A percentile compares a stretch with the other conserved stretches of the same genome.
Evolutionary conservation across 352 stramenopile species (phyloP).

Genomic region (Thraustotheca clavata): DNA sequence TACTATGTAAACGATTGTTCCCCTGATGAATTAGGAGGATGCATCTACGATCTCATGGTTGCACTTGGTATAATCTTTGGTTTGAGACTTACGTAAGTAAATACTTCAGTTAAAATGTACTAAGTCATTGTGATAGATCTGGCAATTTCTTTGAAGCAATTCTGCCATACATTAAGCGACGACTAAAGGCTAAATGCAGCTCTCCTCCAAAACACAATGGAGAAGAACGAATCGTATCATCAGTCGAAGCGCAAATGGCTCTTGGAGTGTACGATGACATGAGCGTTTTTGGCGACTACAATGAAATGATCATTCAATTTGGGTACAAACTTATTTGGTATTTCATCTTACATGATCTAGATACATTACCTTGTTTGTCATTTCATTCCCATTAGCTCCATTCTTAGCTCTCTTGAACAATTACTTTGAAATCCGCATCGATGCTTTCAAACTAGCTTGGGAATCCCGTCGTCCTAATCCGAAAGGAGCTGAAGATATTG

Average conservation of each 20-base stretch:
- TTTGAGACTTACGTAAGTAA: constrained; percentile 37
- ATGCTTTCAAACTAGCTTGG: constrained; percentile 77
- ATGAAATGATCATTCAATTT: constrained; percentile 85
- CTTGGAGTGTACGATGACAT: constrained; percentile 63
- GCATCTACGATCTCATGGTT: constrained; percentile 75
- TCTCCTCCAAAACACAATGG: constrained; percentile 32
- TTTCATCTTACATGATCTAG: background rate
- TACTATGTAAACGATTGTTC: constrained; percentile 33
- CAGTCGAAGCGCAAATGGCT: constrained; percentile 49
- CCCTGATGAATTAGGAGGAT: constrained; percentile 33
- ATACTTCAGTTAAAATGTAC: background rate
- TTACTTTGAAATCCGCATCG: constrained; percentile 87
- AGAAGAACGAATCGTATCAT: constrained; percentile 29
- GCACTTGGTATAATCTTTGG: constrained; percentile 69
- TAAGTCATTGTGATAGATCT: constrained; percentile 15
- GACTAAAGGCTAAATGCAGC: constrained; percentile 24
- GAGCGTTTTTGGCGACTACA: constrained; percentile 79
- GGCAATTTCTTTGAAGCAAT: constrained; percentile 72
- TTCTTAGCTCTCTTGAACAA: constrained; percentile 87
- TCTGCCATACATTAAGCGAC: constrained; percentile 63
- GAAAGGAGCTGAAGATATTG: constrained; percentile 75
- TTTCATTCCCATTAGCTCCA: constrained; percentile 87
- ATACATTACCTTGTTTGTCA: constrained; percentile 87
- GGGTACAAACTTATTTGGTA: constrained; percentile 22
- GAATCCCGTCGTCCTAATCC: constrained; percentile 65